Percentiles rank a stretch among this genome's conserved stretches.
phyloP scores from a whole-genome alignment of 345 rosid genomes.

The Clarkia xantiana region DNA sequence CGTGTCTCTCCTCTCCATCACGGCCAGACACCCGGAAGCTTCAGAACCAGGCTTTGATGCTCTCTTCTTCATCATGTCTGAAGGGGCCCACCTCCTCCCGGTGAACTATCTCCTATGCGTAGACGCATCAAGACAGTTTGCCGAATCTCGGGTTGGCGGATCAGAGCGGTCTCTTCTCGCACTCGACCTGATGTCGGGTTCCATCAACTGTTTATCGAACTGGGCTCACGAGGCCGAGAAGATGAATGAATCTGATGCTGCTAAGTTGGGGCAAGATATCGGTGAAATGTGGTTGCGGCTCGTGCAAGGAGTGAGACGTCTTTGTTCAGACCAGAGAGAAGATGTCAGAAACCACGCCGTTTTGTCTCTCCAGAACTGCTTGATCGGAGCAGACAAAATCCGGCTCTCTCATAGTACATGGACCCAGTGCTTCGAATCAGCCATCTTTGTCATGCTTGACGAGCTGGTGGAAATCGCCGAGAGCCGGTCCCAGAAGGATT shows the following conservation, averaged over 20 bases:
- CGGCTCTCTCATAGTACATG: constrained; percentile 52
- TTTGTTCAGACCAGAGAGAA: constrained; percentile 95
- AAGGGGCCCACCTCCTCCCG: constrained; percentile 64
- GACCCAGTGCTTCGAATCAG: constrained; percentile 75
- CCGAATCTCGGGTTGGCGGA: constrained; percentile 96
- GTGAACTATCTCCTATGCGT: constrained; percentile 72
- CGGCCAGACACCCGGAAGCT: constrained; percentile 96
- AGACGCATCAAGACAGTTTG: constrained; percentile 90
- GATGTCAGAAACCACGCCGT: constrained; percentile 92
- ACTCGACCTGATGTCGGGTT: constrained; percentile 80
- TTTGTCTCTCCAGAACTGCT: constrained; percentile 70
- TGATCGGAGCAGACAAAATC: constrained; percentile 62
- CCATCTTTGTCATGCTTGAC: constrained; percentile 78
- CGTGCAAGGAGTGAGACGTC: constrained; percentile 85
- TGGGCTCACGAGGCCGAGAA: constrained; percentile 66
- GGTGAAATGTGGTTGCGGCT: constrained; percentile 98
- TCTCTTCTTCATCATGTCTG: constrained; percentile 68
- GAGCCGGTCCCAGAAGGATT: constrained; percentile 79
- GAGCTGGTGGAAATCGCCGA: constrained; percentile 81
- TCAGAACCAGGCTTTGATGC: constrained; percentile 93
- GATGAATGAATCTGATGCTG: constrained; percentile 58
- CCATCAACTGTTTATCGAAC: constrained; percentile 57
- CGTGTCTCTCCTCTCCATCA: constrained; percentile 76
- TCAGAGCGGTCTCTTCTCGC: constrained; percentile 77
- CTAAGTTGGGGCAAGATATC: constrained; percentile 55